Conservation (phyloP, 2,329 filamentous ascomycete species). For the Endothia cerciana region DNA sequence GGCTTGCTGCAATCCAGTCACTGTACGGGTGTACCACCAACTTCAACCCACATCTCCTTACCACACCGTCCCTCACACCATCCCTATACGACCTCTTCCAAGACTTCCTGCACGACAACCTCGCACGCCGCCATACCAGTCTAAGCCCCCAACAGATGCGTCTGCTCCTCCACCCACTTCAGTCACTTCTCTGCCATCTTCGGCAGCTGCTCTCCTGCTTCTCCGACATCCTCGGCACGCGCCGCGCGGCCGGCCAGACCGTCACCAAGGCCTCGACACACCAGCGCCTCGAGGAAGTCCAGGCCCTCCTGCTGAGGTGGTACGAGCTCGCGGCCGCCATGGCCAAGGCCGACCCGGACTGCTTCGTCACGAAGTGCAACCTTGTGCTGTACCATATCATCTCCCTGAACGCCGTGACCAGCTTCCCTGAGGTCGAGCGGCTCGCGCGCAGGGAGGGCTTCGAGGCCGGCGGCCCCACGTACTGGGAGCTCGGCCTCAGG, state of each 20-base stretch:
- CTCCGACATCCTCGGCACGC: slow-evolving; percentile 55
- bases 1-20: slow-evolving; percentile 62
- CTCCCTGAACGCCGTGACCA: slow-evolving; percentile 68
- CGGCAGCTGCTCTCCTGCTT: slow-evolving; percentile 69
- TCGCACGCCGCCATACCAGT: slow-evolving; percentile 50
- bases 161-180: slow-evolving; percentile 70
- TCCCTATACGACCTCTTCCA: slow-evolving; percentile 70
- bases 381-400: slow-evolving; percentile 73
- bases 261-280: slow-evolving; percentile 65
- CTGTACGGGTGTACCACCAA: slow-evolving; percentile 56
- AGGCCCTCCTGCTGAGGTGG: slow-evolving; percentile 67
- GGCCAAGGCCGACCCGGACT: slow-evolving; percentile 58
- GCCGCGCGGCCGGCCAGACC: slow-evolving; percentile 46
- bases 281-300: slow-evolving; percentile 65
- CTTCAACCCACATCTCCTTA: slow-evolving; percentile 56
- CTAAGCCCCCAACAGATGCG: slow-evolving; percentile 62
- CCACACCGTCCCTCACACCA: slow-evolving; percentile 54
- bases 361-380: slow-evolving; percentile 65
- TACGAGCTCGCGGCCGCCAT: slow-evolving; percentile 65
- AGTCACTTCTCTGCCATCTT: slow-evolving; percentile 66
- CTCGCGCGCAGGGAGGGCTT: slow-evolving; percentile 65
- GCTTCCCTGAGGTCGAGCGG: slow-evolving; percentile 69
- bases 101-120: slow-evolving; percentile 67
- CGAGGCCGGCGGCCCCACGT: slow-evolving; percentile 48
- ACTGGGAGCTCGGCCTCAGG: slow-evolving; percentile 57